Evolutionary conservation across 352 stramenopile genomes (phyloP), one percentile per base, ranked within the genome.

Genomic region (Saprolegnia diclina): DNA sequence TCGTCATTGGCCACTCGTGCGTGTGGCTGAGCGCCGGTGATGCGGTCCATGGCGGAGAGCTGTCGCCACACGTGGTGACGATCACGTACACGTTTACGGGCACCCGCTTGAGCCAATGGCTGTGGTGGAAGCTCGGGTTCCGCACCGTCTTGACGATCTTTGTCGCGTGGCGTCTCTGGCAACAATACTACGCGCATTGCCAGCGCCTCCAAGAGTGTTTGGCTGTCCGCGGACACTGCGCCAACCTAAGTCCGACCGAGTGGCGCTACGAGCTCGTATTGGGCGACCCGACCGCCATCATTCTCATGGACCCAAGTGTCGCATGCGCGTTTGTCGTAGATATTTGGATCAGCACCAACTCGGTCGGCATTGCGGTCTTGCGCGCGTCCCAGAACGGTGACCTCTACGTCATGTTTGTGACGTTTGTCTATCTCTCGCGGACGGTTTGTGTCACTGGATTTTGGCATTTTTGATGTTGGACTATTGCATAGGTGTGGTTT

Each of bases 401-500:
- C 14, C 16, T 37, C 16, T 44, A 24, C 13, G 7, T 61, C n/a
- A 42, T 57, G 42, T 9, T 69, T 48, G 9, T 50, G 11, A 26
- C 42, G 4, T 59, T 24, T 45, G 19, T 69, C 5, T 69, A 69
- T 45, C 29, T 26, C 5, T 69, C 63, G 9, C 63, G 63, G 5
- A 48, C 24, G 18, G 63, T 69, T 14, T n/a, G 42, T 48, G 11
- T 14, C 42, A 14, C 10, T 48, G 13, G 3, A 48, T n/a, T n/a
- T n/a, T n/a, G 18, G 7, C 42, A 14, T 48, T n/a, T 48, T 48
- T 10, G 2, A 5, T 5, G 5, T 35, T 10, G 6, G 4, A 40
- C 1, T 29, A 18, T 14, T 29, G 26, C 14, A 3, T 61, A 69
- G 63, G 9, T 69, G 5, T 69, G 63, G 63, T 69, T 62, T 61